These are phyloP conservation scores for Nakaseomyces delphensis DNA, from an alignment of 1,139 yeast species.

Conservation along the genomic window DNA sequence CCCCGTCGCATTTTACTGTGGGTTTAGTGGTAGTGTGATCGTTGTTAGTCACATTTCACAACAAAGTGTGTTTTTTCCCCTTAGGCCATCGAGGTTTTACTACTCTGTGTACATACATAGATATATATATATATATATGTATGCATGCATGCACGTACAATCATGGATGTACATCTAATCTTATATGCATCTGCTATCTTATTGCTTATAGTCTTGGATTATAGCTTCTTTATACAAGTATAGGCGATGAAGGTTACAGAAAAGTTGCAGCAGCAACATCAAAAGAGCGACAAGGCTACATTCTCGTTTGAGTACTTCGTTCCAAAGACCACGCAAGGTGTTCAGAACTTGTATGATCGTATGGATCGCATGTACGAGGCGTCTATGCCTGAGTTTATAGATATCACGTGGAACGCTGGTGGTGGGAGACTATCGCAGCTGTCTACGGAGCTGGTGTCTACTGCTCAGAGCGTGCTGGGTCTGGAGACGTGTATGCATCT, in stretches of 20 bases:
- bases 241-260: conserved; percentile 34
- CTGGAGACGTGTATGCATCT: conserved; percentile 96
- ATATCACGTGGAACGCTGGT: conserved; percentile 98
- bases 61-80: no score
- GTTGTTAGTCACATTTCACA: not conserved
- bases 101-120: no score
- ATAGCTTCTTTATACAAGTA: no score
- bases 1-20: no score
- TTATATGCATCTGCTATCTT: no score
- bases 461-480: conserved; percentile 87
- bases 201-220: not conserved
- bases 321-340: conserved; percentile 97
- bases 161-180: not conserved
- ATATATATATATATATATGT: no score
- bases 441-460: conserved; percentile 81
- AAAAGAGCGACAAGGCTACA: conserved; percentile 40
- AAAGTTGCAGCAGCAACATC: conserved; percentile 31
- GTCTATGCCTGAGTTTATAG: conserved; percentile 82
- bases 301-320: conserved; percentile 95
- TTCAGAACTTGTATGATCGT: conserved; percentile 88
- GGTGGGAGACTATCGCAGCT: conserved; percentile 65
- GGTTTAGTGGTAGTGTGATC: no score
- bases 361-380: conserved; percentile 93
- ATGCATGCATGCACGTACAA: not conserved
- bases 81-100: no score